A percentile compares a stretch with the other conserved stretches of the same genome.
Conservation (phyloP, 1,284 basidiomycete species). For the Pascua guehoae region DNA sequence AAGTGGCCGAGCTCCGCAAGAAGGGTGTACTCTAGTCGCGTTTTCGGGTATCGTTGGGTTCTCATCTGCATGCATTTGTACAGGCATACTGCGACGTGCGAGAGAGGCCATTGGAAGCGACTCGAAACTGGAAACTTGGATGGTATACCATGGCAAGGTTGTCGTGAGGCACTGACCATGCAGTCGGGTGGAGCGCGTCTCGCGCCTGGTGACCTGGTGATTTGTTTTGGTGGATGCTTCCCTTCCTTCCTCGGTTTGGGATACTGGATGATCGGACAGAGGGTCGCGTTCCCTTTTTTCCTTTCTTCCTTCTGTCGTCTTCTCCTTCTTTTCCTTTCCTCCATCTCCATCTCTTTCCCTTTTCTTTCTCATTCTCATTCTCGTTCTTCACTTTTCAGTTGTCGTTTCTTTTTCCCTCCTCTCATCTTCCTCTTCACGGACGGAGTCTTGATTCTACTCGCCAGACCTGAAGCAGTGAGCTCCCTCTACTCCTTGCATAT, state of each 20-base stretch:
- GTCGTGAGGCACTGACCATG: no score
- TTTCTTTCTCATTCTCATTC: conserved; percentile 7
- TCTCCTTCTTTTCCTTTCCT: background rate
- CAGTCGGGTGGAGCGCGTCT: no score
- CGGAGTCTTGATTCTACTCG: background rate
- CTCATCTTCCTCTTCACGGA: background rate
- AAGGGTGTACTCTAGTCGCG: conserved; percentile 43
- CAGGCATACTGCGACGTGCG: no score
- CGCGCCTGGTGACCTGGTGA: no score
- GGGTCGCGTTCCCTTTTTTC: background rate
- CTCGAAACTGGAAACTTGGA: no score
- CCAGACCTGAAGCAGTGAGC: background rate
- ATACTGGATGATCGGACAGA: background rate
- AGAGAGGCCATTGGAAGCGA: no score
- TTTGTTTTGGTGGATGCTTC: no score
- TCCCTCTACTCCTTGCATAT: background rate
- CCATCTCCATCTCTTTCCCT: background rate
- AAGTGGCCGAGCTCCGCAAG: conserved; percentile 61
- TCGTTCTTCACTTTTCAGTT: background rate
- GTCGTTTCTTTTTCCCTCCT: background rate
- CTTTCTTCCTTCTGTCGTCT: background rate
- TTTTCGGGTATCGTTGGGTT: background rate
- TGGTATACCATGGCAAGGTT: no score
- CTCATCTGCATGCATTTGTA: conserved; percentile 1
- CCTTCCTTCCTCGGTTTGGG: no score